Percentiles rank a stretch among this genome's conserved stretches.
Evolutionary conservation across 805 yeast species (phyloP).

Genomic region (Candida pini): DNA sequence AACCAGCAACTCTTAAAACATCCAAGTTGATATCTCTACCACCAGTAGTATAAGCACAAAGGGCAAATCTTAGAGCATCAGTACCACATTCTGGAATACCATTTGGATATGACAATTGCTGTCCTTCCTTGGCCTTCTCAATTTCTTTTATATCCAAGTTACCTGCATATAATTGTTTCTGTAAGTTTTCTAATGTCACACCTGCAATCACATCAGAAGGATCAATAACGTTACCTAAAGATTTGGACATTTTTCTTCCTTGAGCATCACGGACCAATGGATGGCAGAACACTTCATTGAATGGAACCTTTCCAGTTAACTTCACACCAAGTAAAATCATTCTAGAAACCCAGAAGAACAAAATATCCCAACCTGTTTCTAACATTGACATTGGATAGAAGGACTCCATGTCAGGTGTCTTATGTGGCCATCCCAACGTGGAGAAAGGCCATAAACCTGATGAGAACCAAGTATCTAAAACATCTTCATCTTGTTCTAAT

Average conservation of each 20-base stretch:
- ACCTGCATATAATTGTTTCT: conserved; percentile 70
- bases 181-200: conserved; percentile 72
- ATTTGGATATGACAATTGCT: conserved; percentile 82
- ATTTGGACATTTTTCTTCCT: conserved; percentile 98
- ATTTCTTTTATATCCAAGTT: conserved; percentile 87
- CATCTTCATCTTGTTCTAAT: conserved; percentile 95
- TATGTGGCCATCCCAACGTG: conserved; percentile 91
- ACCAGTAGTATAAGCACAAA: conserved; percentile 98
- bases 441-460: conserved; percentile 98
- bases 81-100: conserved; percentile 99
- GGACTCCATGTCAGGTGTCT: conserved; percentile 62
- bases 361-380: conserved; percentile 99
- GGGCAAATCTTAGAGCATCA: conserved; percentile 95
- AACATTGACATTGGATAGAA: conserved; percentile 91
- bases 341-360: conserved; percentile 98
- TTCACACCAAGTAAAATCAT: conserved; percentile 91
- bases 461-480: conserved; percentile 97
- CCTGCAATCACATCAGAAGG: conserved; percentile 93
- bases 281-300: conserved; percentile 96
- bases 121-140: conserved; percentile 83
- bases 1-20: conserved; percentile 94
- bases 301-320: conserved; percentile 86
- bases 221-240: conserved; percentile 94
- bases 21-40: conserved; percentile 97
- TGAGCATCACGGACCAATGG: conserved; percentile 98